Percentiles rank a stretch among this genome's conserved stretches.
Evolutionary conservation across 371 early-diverging fungal genomes (phyloP).

Genomic region (Capillidium heterosporum): DNA sequence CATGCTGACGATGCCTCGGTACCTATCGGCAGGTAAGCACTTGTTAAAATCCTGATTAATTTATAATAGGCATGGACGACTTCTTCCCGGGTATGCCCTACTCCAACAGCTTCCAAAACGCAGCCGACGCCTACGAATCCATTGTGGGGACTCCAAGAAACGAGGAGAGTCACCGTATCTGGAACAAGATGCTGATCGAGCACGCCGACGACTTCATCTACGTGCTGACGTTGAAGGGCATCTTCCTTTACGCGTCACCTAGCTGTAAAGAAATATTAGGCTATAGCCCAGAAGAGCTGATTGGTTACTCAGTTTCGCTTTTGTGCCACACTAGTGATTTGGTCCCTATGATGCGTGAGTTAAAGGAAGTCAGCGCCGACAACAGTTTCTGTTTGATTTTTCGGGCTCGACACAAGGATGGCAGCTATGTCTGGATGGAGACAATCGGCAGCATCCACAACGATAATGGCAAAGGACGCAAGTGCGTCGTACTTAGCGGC

Average conservation of each 20-base stretch:
- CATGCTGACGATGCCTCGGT: slow-evolving; percentile 6
- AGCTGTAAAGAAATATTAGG: slow-evolving; percentile 23
- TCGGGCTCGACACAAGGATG: slow-evolving; percentile 27
- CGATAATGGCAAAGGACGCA: slow-evolving; percentile 32
- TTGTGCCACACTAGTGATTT: slow-evolving; percentile 42
- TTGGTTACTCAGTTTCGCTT: slow-evolving; percentile 28
- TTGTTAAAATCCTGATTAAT: background rate
- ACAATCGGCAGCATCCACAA: slow-evolving; percentile 31
- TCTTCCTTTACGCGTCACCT: slow-evolving; percentile 36
- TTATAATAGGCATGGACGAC: background rate
- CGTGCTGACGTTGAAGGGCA: slow-evolving; percentile 39
- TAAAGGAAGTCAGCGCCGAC: slow-evolving; percentile 20
- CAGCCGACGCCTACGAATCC: slow-evolving; percentile 10
- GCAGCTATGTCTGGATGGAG: slow-evolving; percentile 43
- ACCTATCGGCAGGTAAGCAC: slow-evolving; percentile 1
- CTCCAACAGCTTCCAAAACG: slow-evolving; percentile 6
- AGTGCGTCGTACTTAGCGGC: slow-evolving; percentile 36
- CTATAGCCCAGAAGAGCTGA: slow-evolving; percentile 30
- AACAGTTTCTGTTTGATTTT: slow-evolving; percentile 25
- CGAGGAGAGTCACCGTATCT: slow-evolving; percentile 13
- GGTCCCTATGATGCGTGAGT: slow-evolving; percentile 39
- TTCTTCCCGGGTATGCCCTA: background rate
- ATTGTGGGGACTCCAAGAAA: slow-evolving; percentile 7
- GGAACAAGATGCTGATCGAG: slow-evolving; percentile 21
- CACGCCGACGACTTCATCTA: slow-evolving; percentile 33